Conservation (phyloP, 2,329 filamentous ascomycete species). For the Microcera coccophila region DNA sequence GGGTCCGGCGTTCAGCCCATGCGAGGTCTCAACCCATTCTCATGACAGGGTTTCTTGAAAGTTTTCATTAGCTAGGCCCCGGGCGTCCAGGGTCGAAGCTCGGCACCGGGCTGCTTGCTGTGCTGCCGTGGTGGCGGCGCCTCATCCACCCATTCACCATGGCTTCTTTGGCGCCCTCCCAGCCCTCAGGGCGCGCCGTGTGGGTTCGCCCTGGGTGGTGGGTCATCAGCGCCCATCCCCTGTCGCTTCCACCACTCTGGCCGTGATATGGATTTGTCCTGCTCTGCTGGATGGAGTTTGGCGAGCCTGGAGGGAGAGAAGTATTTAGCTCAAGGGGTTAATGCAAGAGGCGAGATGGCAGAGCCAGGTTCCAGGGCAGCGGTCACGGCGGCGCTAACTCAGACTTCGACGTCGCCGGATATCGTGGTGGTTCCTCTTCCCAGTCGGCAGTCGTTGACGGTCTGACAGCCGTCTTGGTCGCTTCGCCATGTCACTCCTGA, state of each 20-base stretch:
- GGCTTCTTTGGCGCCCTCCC: slow-evolving; percentile 22
- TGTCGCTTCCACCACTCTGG: slow-evolving; percentile 2
- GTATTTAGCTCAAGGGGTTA: slow-evolving; percentile 24
- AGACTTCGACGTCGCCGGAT: slow-evolving; percentile 11
- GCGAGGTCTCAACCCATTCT: slow-evolving; percentile 9
- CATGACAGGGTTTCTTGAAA: slow-evolving; percentile 27
- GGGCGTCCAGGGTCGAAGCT: slow-evolving; percentile 19
- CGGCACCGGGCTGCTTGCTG: slow-evolving; percentile 17
- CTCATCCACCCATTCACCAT: slow-evolving; percentile 19
- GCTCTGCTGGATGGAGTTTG: slow-evolving; percentile 15
- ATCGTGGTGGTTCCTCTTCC: slow-evolving; percentile 3
- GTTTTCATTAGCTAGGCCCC: slow-evolving; percentile 22
- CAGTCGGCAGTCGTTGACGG: neutral
- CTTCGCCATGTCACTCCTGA: slow-evolving; percentile 5
- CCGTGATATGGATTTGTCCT: slow-evolving; percentile 12
- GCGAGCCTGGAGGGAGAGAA: slow-evolving; percentile 12
- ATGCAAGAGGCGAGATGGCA: slow-evolving; percentile 19
- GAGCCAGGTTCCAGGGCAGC: slow-evolving; percentile 20
- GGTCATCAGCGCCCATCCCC: slow-evolving; percentile 13
- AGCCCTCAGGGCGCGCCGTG: slow-evolving; percentile 15
- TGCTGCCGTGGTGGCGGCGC: slow-evolving; percentile 30
- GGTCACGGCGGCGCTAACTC: slow-evolving; percentile 9
- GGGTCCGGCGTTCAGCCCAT: slow-evolving; percentile 13
- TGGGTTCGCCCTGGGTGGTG: neutral
- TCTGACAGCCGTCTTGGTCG: slow-evolving; percentile 8